phyloP scores from a whole-genome alignment of 192 early-diverging fungal species.

The Linnemannia elongata region DNA sequence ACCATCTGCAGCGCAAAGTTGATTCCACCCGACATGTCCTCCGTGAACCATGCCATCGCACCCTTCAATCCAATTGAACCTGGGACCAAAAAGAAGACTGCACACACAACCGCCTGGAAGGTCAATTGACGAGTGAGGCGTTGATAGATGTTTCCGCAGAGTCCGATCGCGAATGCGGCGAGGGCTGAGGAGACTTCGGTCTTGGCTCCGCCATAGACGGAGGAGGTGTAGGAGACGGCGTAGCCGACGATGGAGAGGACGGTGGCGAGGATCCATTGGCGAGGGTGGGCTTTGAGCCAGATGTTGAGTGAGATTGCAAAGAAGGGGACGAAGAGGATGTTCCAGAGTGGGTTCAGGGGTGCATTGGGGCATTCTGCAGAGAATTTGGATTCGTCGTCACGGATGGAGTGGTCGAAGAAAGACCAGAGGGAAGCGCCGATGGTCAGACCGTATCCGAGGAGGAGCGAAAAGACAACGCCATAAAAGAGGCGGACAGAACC shows the following conservation, averaged over 20 bases:
- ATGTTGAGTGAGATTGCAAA: slow-evolving; percentile 67
- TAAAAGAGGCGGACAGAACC: slow-evolving; percentile 90
- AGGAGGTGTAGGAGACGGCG: slow-evolving; percentile 70
- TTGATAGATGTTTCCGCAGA: slow-evolving; percentile 83
- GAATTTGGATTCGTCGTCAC: neutral
- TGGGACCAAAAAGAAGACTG: slow-evolving; percentile 84
- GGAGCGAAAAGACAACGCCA: slow-evolving; percentile 81
- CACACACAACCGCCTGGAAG: slow-evolving; percentile 86
- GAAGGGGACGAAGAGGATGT: slow-evolving; percentile 65
- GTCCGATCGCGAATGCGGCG: slow-evolving; percentile 82
- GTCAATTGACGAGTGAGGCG: slow-evolving; percentile 78
- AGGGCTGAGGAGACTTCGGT: slow-evolving; percentile 60
- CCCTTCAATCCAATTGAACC: slow-evolving; percentile 77
- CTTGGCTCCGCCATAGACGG: slow-evolving; percentile 64
- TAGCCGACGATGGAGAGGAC: slow-evolving; percentile 79
- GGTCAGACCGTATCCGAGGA: slow-evolving; percentile 82
- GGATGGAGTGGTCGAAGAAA: slow-evolving; percentile 57
- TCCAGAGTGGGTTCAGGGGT: slow-evolving; percentile 43
- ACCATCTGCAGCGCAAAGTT: slow-evolving; percentile 54
- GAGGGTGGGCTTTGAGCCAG: slow-evolving; percentile 62
- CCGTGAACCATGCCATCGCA: slow-evolving; percentile 61
- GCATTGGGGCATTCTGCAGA: slow-evolving; percentile 20
- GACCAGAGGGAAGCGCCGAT: slow-evolving; percentile 72
- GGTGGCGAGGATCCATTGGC: slow-evolving; percentile 83
- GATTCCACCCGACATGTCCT: slow-evolving; percentile 35